Evolutionary conservation across 495 filamentous ascomycete genomes (phyloP).

Genomic region (Cercophora newfieldiana): DNA sequence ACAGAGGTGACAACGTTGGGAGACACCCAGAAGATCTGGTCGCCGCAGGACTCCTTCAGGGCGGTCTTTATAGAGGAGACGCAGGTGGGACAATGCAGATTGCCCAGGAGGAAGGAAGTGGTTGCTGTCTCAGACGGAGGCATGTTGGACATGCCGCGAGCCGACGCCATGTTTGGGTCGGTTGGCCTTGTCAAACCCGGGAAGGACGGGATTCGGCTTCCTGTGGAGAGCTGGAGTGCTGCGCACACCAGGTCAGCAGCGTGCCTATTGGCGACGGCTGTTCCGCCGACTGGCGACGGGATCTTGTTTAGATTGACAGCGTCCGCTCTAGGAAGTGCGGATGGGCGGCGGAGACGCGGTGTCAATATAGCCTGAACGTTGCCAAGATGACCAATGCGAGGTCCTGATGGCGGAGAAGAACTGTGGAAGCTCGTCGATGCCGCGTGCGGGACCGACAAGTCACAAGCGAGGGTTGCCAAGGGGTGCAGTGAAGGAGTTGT

Average conservation of each 20-base stretch:
- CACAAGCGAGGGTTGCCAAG: not conserved
- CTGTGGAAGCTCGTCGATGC: not conserved
- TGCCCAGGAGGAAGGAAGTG: conserved; percentile 52
- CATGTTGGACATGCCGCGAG: conserved; percentile 16
- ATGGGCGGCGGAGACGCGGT: conserved; percentile 14
- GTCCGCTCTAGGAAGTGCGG: conserved; percentile 32
- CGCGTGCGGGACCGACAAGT: not conserved
- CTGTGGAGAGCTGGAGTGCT: not conserved
- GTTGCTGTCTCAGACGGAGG: conserved; percentile 34
- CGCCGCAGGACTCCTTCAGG: conserved; percentile 40
- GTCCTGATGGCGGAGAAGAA: conserved; percentile 5
- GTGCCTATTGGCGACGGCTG: conserved; percentile 7
- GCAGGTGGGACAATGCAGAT: conserved; percentile 65
- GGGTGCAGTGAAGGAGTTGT: not conserved
- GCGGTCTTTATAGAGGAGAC: conserved; percentile 55
- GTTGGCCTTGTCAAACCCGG: conserved; percentile 18
- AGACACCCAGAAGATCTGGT: conserved; percentile 50
- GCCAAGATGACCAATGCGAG: conserved; percentile 18
- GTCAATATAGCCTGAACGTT: conserved; percentile 35
- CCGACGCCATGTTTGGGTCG: conserved; percentile 27
- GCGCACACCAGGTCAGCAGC: not conserved
- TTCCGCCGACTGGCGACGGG: conserved; percentile 15
- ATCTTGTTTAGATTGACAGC: conserved; percentile 25
- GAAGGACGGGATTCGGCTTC: conserved; percentile 15
- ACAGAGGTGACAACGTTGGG: conserved; percentile 58